A percentile compares a stretch with the other conserved stretches of the same genome.
Conservation (phyloP, 257 asterid species). For the Solanum ossicruentum region DNA sequence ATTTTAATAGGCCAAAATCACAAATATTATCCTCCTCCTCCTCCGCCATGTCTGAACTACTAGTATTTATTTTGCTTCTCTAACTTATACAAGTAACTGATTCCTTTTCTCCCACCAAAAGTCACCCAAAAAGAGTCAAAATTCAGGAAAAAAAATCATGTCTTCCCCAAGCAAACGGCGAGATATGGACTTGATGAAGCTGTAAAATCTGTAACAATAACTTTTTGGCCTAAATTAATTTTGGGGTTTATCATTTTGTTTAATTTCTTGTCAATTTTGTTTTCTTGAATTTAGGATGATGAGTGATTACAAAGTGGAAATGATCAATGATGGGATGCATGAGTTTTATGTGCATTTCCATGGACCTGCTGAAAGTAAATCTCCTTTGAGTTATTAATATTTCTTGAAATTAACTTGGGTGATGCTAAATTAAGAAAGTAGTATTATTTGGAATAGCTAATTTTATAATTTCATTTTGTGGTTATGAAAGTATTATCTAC, state of each 20-base stretch:
- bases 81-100: slow-evolving; percentile 2
- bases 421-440: not conserved
- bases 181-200: slow-evolving; percentile 96
- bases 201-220: slow-evolving; percentile 22
- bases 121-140: not conserved
- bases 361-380: slow-evolving; percentile 84
- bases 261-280: not conserved
- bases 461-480: not conserved
- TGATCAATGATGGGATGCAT: slow-evolving; percentile 83
- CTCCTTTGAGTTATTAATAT: not conserved
- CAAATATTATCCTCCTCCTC: not conserved
- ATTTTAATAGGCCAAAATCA: not conserved
- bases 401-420: not conserved
- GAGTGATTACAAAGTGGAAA: slow-evolving; percentile 97
- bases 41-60: not conserved
- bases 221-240: not conserved
- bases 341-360: slow-evolving; percentile 81
- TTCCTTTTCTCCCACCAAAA: not conserved
- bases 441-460: too few relatives aligned
- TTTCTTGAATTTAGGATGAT: slow-evolving; percentile 62
- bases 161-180: slow-evolving; percentile 98
- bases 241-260: not conserved
- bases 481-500: not conserved
- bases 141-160: slow-evolving; percentile 22
- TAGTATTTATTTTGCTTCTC: not conserved